Conservation (phyloP, 129 eudicot species). For the Centella asiatica region DNA sequence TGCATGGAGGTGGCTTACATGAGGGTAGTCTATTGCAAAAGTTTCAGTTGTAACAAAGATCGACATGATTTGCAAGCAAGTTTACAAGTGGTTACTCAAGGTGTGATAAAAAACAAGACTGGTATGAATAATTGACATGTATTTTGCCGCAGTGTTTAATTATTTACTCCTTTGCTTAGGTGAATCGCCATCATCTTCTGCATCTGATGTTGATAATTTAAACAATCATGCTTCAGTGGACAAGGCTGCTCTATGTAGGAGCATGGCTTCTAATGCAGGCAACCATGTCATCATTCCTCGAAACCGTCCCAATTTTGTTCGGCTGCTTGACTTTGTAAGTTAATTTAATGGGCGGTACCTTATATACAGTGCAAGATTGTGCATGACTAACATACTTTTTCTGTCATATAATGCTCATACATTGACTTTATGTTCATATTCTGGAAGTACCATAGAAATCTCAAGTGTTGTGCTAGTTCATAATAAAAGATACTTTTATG, state of each 20-base stretch:
- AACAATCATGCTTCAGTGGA: constrained; percentile 53
- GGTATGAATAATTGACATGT: neutral
- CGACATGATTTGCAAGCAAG: constrained; percentile 65
- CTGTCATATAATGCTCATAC: no score
- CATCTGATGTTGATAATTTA: constrained; percentile 85
- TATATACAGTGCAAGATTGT: neutral
- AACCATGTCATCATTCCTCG: constrained; percentile 42
- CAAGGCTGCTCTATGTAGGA: constrained; percentile 41
- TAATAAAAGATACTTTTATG: no score
- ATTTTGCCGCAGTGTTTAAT: neutral
- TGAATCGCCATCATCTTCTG: constrained; percentile 98
- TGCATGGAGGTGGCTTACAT: constrained; percentile 90
- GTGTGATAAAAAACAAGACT: constrained; percentile 22
- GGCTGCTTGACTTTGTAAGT: constrained; percentile 87
- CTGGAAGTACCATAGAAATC: no score
- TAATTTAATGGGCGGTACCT: neutral
- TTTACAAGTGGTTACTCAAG: constrained; percentile 55
- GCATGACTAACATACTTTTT: neutral
- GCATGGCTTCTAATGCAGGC: constrained; percentile 33
- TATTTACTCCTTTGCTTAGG: constrained; percentile 30
- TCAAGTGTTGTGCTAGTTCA: no score
- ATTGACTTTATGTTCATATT: no score
- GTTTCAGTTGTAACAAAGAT: constrained; percentile 25
- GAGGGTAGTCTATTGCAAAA: constrained; percentile 67
- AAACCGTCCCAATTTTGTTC: constrained; percentile 47